Conservation (phyloP, 2,329 filamentous ascomycete species). For the Alternaria ethzedia region DNA sequence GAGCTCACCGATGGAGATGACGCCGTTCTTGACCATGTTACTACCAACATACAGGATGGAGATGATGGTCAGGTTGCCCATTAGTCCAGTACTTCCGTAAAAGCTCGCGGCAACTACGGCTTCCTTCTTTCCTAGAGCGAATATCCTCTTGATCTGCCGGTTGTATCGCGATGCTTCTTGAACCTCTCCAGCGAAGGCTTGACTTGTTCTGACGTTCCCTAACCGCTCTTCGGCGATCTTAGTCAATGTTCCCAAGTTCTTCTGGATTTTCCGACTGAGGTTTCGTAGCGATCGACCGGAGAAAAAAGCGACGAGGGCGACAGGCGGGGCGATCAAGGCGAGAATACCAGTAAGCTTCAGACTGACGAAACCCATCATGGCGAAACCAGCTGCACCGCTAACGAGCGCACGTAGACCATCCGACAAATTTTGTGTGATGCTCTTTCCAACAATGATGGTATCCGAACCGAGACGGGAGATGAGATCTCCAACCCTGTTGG, state of each 20-base stretch:
- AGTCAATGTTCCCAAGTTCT: conserved; percentile 87
- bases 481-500: conserved; percentile 93
- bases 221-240: conserved; percentile 99
- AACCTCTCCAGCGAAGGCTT: conserved; percentile 93
- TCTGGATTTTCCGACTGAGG: conserved; percentile 89
- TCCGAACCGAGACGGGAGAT: conserved; percentile 96
- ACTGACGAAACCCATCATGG: conserved; percentile 95
- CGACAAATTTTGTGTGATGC: conserved; percentile 95
- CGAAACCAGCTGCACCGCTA: conserved; percentile 86
- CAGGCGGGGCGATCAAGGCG: conserved; percentile 84
- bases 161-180: conserved; percentile 93
- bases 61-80: conserved; percentile 95
- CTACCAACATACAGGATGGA: conserved; percentile 89
- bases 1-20: conserved; percentile 88
- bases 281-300: conserved; percentile 90
- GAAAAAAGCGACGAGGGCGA: conserved; percentile 88
- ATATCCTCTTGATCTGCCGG: conserved; percentile 88
- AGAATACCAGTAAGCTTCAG: conserved; percentile 88
- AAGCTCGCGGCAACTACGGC: conserved; percentile 89
- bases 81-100: conserved; percentile 84
- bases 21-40: conserved; percentile 83
- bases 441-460: conserved; percentile 97
- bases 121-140: conserved; percentile 84
- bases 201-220: conserved; percentile 94
- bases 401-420: conserved; percentile 92